Base-by-base conservation (phyloP, 2,329 filamentous ascomycete genomes). In the Colletotrichum filicis region DNA sequence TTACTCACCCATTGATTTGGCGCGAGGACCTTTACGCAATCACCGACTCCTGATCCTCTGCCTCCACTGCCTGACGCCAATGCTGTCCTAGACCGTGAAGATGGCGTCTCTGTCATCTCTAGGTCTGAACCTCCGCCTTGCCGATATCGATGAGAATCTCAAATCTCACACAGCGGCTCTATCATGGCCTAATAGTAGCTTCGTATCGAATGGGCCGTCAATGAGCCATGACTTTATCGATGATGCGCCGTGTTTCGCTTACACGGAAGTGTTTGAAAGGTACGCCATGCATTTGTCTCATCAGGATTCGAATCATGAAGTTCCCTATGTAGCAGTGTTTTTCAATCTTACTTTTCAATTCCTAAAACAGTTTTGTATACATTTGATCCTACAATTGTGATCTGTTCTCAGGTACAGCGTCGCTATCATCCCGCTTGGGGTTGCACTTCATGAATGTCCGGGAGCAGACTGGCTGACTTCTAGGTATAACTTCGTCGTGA, bases 251-350 rank as follows among this genome's bases (percentile, higher is more conserved):
- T 71, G 57, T 5, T 73, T 73, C n/a, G 60, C 71, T 30, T 73
- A 66, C 9, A 61, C 63, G 6, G 67, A 73, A 57, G 62, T 76
- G 0, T 78, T 76, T 16, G 76, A 77, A 68, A 79, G 76, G 79
- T 80, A 75, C 57, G 71, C 52, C n/a, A 11, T 60, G 32, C 26
- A 7, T 46, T 52, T 5, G 12, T 26, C 32, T 37, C 11, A 14
- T 37, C 11, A 14, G 5, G 52, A 24, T 55, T 12, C 22, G 14
- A 7, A 19, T 42, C 7, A 42, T 7, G 37, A 7, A 19, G 14
- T 42, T 42, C 37, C 37, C 28, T 5, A 14, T 1, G 9, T 26
- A 28, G 26, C 11, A 24, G 24, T 57, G 26, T n/a, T 28, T 32
- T 22, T n/a, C 12, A 22, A 26, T 59, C 22, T 28, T 28, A 16